Evolutionary conservation across 129 eudicot genomes (phyloP), one percentile per base, ranked within the genome.

Genomic region (Calendula officinalis): DNA sequence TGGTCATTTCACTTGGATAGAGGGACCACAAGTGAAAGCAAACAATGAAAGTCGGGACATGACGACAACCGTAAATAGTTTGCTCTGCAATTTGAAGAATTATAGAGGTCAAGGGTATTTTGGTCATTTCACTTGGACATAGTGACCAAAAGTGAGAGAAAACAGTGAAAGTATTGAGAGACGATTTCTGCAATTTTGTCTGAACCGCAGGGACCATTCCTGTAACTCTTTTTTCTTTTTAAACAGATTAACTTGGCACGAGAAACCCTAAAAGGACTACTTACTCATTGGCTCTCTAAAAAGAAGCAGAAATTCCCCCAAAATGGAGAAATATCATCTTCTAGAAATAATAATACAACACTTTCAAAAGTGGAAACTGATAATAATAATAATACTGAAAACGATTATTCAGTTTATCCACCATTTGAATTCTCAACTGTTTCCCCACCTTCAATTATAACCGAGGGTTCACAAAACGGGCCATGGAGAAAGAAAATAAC

Each of bases 381-480:
- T 22, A 22, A 22, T 22, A 22, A 94, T 52, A 84, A 97, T 45
- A 64, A 64, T 68, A 57, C 77, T 48, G 97, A 86, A 65, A 94
- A 89, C 69, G 99, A 94, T 72, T 73, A 78, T 14, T 38, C 75
- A 57, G 95, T 94, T 5, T 84, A 94, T 75, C 95, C 99, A 58
- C 97, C 99, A 37, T 94, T 94, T 78, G 97, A 94, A 60, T 94
- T 94, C 78, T 83, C 90, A 48, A 59, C 80, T 27, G 83, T 71
- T 57, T 77, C 83, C 57, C 91, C 97, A 69, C 97, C 99, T 75
- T 94, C 99, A 14, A 73, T 89, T 66, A 85, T 94, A 48, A 94
- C 99, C n/a, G 99, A 94, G 83, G 99, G 99, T 32, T 77, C 97
- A 58, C 92, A 86, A 50, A 86, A 92, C 67, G 92, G 97, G 27